Percentiles rank a stretch among this genome's conserved stretches.
Evolutionary conservation across 2,329 filamentous ascomycete species (phyloP).

Genomic region (Scedosporium boydii): DNA sequence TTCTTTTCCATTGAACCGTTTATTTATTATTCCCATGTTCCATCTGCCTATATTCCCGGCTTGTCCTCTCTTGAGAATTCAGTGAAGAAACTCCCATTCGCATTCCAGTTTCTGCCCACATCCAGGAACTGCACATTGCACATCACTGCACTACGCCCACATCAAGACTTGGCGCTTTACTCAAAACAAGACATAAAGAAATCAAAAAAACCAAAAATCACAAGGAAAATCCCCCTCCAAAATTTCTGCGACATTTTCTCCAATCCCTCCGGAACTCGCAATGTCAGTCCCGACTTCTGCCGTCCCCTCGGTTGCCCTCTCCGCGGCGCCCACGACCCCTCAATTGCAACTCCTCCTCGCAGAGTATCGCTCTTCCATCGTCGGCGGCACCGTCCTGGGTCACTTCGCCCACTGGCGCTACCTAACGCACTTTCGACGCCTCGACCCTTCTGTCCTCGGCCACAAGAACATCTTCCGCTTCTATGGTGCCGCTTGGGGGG

Average conservation of each 20-base stretch:
- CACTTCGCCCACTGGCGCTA: constrained; percentile 12
- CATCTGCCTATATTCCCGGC: no score
- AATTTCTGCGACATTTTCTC: neutral
- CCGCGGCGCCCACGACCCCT: neutral
- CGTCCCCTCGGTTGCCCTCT: constrained; percentile 2
- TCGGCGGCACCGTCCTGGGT: constrained; percentile 9
- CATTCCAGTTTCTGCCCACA: no score
- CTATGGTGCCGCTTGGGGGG: constrained; percentile 7
- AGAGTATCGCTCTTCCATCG: constrained; percentile 11
- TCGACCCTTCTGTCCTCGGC: constrained; percentile 8
- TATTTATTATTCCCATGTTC: no score
- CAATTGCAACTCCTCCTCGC: constrained; percentile 9
- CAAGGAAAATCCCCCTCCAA: neutral
- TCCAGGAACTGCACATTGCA: no score
- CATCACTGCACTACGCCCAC: no score
- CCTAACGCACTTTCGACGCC: constrained; percentile 9
- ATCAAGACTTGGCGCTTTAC: no score
- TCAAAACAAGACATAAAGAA: no score
- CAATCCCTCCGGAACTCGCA: neutral
- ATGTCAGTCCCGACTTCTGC: constrained; percentile 5
- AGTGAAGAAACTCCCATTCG: no score
- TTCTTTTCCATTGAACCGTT: no score
- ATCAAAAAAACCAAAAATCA: neutral
- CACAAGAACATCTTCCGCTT: constrained; percentile 1
- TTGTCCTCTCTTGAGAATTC: no score